phyloP scores from a whole-genome alignment of 1,284 basidiomycete genomes.

The Golubevia pallescens region DNA sequence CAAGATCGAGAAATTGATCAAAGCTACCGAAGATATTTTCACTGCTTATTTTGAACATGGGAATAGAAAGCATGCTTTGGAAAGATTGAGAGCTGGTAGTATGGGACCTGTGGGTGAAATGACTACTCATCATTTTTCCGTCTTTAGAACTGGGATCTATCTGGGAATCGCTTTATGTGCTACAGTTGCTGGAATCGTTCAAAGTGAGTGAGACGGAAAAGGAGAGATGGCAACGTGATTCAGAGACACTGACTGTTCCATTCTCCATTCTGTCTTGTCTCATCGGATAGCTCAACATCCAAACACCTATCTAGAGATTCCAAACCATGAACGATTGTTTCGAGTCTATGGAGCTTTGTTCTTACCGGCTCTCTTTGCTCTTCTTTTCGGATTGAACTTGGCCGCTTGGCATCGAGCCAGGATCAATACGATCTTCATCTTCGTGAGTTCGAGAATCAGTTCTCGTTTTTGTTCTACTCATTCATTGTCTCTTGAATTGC shows the following conservation, averaged over 20 bases:
- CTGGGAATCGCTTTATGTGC: constrained; percentile 54
- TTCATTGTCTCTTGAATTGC: constrained; percentile 3
- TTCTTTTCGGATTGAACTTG: constrained; percentile 80
- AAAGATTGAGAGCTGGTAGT: constrained; percentile 21
- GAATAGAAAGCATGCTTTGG: constrained; percentile 51
- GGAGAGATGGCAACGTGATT: constrained; percentile 15
- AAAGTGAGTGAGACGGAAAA: constrained; percentile 28
- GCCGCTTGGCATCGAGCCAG: constrained; percentile 76
- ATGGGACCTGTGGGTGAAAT: constrained; percentile 4
- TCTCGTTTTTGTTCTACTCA: background rate
- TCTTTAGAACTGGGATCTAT: constrained; percentile 50
- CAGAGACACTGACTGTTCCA: constrained; percentile 13
- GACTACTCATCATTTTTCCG: constrained; percentile 39
- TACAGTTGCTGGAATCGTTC: constrained; percentile 33
- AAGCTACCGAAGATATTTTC: constrained; percentile 44
- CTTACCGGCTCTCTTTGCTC: constrained; percentile 77
- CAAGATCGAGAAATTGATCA: constrained; percentile 41
- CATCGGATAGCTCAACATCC: constrained; percentile 70
- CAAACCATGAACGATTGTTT: constrained; percentile 77
- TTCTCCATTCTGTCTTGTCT: constrained; percentile 4
- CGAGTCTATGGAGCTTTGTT: constrained; percentile 80
- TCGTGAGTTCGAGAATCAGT: constrained; percentile 67
- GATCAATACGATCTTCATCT: constrained; percentile 91
- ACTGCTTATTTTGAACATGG: constrained; percentile 61
- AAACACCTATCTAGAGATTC: constrained; percentile 71